Base-by-base conservation (phyloP, 257 asterid genomes). In the Jasminum sambac region DNA sequence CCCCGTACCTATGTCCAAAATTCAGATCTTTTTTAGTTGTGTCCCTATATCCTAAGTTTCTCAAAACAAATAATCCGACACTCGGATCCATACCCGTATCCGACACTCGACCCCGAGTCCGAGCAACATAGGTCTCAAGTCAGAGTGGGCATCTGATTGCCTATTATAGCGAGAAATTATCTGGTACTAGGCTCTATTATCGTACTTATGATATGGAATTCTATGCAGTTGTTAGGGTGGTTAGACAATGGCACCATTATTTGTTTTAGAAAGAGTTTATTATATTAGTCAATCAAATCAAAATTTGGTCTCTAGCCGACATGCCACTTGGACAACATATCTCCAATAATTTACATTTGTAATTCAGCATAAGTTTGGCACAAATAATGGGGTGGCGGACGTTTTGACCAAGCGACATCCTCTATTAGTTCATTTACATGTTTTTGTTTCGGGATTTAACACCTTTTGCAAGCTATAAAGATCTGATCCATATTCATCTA, bases 301-400 rank as follows among this genome's bases (percentile, higher is more conserved):
- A 19, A 70, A 11, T 13, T 39, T 1, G 36, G 1, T 58, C 2
- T 55, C 38, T 12, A 1, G 41, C 0, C 41, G 60, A 8, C 67
- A n/a, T n/a, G n/a, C n/a, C n/a, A n/a, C n/a, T n/a, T n/a, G n/a
- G n/a, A n/a, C n/a, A n/a, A n/a, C n/a, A n/a, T n/a, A n/a, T n/a
- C n/a, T n/a, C n/a, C n/a, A n/a, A n/a, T n/a, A n/a, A n/a, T n/a
- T n/a, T n/a, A n/a, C n/a, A n/a, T n/a, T n/a, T n/a, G n/a, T n/a
- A n/a, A n/a, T n/a, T n/a, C n/a, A n/a, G 24, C 74, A 69, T 52
- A 69, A 57, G n/a, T n/a, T 25, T 8, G 58, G 67, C 0, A 24
- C 74, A 10, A 17, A 12, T 1, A 69, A 69, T 12, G 12, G 16
- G 0, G 66, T 70, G 24, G 67, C 57, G 2, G 74, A 69, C 39